Evolutionary conservation across 768 basidiomycete genomes (phyloP), one percentile per base, ranked within the genome.

Genomic region (Lentinus tigrinus): DNA sequence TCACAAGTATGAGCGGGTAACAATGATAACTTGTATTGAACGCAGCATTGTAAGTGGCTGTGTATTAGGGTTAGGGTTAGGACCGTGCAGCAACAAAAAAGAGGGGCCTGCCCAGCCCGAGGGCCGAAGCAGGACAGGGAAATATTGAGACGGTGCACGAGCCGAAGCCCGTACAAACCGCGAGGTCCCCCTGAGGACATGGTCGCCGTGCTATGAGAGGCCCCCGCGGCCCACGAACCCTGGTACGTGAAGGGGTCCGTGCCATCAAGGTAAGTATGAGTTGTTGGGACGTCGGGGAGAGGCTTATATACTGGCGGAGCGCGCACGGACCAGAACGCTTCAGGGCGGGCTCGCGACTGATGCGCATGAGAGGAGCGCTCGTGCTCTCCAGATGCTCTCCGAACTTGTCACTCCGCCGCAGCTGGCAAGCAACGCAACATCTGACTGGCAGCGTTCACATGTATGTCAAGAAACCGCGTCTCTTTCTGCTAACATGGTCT

Each of bases 181-280:
- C 52, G 52, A 42, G 65, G 54, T 68, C 73, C 75, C 77, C 75
- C 75, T 78, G 77, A 60, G 78, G 78, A 79, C 77, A 79, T 43
- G 76, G 79, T 79, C 79, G 78, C 78, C 78, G 78, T 80, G 79
- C 63, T 65, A 65, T 65, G 63, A 47, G 57, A 57, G 58, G 51
- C 55, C 58, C 61, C 61, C 56, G 57, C 57, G 61, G 64, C 64
- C 64, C 61, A 65, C 64, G 47, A 46, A 36, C 64, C 61, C 55
- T 38, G 60, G 64, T 56, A 62, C 54, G 47, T 62, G 63, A 65
- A 62, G 63, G 61, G 61, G 61, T 49, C n/a, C 54, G 63, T 65
- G 60, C 63, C 63, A 65, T 65, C 63, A 65, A 65, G 63, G 63
- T 65, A 65, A 65, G 63, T 65, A 65, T 65, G 61, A 65, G 58